Conservation (phyloP, 352 stramenopile species). For the Globisporangium spinosum region DNA sequence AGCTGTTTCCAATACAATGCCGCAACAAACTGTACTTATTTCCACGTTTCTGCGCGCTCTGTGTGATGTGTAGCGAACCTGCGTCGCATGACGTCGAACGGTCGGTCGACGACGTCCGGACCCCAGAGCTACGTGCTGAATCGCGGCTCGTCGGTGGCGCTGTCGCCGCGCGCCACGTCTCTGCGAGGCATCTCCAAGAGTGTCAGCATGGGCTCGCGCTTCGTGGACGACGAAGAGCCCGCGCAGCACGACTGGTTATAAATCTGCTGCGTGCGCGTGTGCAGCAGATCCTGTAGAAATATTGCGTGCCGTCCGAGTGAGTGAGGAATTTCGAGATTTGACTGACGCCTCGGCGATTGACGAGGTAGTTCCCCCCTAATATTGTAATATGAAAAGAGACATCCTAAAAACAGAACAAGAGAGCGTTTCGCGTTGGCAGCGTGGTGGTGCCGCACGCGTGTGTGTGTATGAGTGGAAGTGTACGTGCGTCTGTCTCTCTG, state of each 20-base stretch:
- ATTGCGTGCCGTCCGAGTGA: constrained; percentile 5
- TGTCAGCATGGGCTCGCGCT: constrained; percentile 47
- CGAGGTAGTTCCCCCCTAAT: constrained; percentile 11
- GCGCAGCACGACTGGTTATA: constrained; percentile 78
- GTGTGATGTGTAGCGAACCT: constrained; percentile 41
- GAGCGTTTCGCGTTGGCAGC: background rate
- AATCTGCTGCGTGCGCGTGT: constrained; percentile 15
- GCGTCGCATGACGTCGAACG: constrained; percentile 44
- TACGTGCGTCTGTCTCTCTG: background rate
- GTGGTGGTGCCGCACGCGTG: background rate
- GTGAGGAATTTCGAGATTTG: constrained; percentile 11
- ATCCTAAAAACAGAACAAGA: background rate
- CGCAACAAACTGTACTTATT: constrained; percentile 22
- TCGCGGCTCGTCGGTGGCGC: constrained; percentile 42
- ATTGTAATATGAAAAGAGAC: constrained; percentile 23
- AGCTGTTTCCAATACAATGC: constrained; percentile 20
- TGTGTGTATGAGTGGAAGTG: background rate
- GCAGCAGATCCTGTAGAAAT: constrained; percentile 15
- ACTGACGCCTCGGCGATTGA: constrained; percentile 11
- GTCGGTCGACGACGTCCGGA: constrained; percentile 30
- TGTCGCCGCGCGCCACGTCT: constrained; percentile 47
- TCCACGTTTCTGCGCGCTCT: constrained; percentile 8
- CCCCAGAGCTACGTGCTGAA: constrained; percentile 45
- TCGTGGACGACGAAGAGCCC: constrained; percentile 68
- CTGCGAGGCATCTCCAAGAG: constrained; percentile 67